Percentiles rank a stretch among this genome's conserved stretches.
Evolutionary conservation across 345 rosid species (phyloP).

Genomic region (Gossypium stocksii): DNA sequence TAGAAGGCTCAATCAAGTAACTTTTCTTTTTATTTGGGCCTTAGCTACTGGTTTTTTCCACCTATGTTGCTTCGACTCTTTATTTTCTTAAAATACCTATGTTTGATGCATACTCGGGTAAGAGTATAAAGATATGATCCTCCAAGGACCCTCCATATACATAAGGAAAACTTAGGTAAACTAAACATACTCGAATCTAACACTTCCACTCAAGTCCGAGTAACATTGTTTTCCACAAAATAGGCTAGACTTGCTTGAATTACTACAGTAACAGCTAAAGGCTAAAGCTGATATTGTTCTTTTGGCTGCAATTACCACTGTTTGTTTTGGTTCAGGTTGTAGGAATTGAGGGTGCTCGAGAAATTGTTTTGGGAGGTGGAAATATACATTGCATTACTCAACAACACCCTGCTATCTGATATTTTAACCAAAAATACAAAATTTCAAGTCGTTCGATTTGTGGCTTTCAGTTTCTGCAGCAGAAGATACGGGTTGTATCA

Average conservation of each 20-base stretch:
- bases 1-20: too few species aligned
- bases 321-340: constrained; percentile 47
- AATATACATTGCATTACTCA: constrained; percentile 94
- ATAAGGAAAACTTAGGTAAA: too few species aligned
- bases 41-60: neutral
- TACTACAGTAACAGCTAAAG: neutral
- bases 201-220: neutral
- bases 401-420: constrained; percentile 55
- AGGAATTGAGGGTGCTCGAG: constrained; percentile 72
- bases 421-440: neutral
- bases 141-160: too few species aligned
- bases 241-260: neutral
- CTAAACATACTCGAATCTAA: neutral
- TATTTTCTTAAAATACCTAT: neutral
- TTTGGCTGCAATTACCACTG: neutral
- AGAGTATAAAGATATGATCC: neutral
- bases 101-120: neutral
- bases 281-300: neutral
- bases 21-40: too few species aligned
- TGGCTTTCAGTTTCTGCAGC: neutral
- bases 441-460: neutral
- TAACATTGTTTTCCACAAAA: neutral
- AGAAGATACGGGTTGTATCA: neutral
- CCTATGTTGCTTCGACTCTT: neutral
- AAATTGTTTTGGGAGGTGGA: constrained; percentile 86